These are phyloP conservation scores for Handroanthus guayacan DNA, from an alignment of 257 asterid genomes.

Conservation along the genomic window DNA sequence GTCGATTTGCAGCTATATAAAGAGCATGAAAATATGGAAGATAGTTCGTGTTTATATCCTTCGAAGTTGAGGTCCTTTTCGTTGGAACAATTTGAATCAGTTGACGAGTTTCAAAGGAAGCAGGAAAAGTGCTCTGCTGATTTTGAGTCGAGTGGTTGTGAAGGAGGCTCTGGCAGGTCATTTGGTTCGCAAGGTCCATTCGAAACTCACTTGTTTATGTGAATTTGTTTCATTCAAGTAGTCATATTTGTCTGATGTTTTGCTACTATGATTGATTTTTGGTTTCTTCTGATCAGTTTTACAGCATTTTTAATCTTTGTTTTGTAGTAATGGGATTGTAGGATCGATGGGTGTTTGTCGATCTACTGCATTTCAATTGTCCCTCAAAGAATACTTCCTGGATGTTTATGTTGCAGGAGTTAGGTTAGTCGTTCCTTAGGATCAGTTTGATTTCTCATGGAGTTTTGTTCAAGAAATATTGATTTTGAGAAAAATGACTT, in stretches of 20 bases:
- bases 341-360: neutral
- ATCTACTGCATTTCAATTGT: neutral
- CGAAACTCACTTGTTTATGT: neutral
- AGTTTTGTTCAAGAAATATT: neutral
- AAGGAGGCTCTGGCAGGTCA: constrained; percentile 18
- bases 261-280: neutral
- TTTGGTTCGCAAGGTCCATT: constrained; percentile 47
- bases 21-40: constrained; percentile 44
- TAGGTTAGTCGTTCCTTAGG: neutral
- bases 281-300: neutral
- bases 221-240: too few relatives aligned
- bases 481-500: neutral
- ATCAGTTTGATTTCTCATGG: neutral
- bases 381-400: neutral
- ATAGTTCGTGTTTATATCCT: constrained; percentile 33
- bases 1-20: constrained; percentile 33
- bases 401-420: neutral
- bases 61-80: constrained; percentile 27
- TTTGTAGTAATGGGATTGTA: too few relatives aligned
- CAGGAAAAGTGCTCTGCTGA: neutral
- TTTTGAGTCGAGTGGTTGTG: constrained; percentile 27
- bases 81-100: constrained; percentile 17
- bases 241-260: neutral
- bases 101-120: constrained; percentile 36
- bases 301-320: too few relatives aligned